Base-by-base conservation (phyloP, 2,329 filamentous ascomycete species). In the Coniochaeta sp. region DNA sequence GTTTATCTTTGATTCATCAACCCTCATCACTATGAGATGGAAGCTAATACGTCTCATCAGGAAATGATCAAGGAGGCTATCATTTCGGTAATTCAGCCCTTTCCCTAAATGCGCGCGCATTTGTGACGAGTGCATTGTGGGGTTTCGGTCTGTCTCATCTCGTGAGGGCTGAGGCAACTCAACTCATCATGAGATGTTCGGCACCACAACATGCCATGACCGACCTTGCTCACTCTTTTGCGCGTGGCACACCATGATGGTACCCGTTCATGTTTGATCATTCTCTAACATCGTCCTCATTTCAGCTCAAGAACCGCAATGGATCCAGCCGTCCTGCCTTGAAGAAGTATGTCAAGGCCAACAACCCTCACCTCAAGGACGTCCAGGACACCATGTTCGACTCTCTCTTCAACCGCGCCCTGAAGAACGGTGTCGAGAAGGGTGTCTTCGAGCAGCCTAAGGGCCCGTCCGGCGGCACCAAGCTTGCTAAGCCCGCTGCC, bases 361-460 rank as follows among this genome's bases (percentile, higher is more conserved):
- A 80, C 70, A 78, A 80, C 71, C 69, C 64, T 55, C 24, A 28
- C 45, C 28, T 31, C 24, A 66, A 77, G 61, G 69, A 67, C 53
- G 63, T 65, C 32, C 60, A 62, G 32, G 73, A 76, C 66, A 74
- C 74, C 63, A 82, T 82, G 79, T 83, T 83, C 71, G 79, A 79
- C 65, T 79, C 79, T 56, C 85, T 91, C 63, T 90, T 95, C 82
- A 94, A 94, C 83, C 87, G 86, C 71, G 89, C 89, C 51, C 78
- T 95, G 67, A 83, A 86, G 73, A 74, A 77, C 54, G 91, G 91
- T 69, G 90, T 91, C 62, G 89, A 95, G 65, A 91, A 87, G 78
- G 89, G 88, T 57, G 79, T 88, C 63, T 96, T 96, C 67, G 80
- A 85, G 65, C 90, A 92, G 70, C 91, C 91, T 65, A 96, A 96